A percentile compares a stretch with the other conserved stretches of the same genome.
Conservation (phyloP, 305 asterid genomes). For the Rubia tinctorum region DNA sequence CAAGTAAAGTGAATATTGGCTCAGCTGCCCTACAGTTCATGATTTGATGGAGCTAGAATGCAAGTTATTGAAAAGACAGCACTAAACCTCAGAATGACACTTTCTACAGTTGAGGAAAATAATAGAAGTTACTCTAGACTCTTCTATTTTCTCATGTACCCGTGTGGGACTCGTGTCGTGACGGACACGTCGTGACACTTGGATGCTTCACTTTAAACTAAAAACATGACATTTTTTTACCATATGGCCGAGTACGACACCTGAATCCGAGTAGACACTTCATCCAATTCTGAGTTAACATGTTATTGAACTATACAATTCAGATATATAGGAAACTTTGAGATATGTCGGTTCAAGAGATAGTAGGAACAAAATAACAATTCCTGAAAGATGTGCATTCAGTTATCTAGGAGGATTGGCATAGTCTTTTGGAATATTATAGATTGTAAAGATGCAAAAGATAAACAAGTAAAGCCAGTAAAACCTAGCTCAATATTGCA, state of each 20-base stretch:
- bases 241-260: not conserved
- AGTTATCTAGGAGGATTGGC: not conserved
- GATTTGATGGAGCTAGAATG: not conserved
- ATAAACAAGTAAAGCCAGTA: not conserved
- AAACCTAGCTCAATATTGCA: not conserved
- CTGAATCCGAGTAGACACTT: no score
- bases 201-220: not conserved
- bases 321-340: not conserved
- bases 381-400: not conserved
- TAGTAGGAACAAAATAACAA: not conserved
- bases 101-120: not conserved
- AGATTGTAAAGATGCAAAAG: constrained; percentile 4
- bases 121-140: not conserved
- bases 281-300: no score
- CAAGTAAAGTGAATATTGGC: not conserved
- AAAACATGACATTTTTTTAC: not conserved
- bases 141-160: not conserved
- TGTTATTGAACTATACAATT: not conserved
- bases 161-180: not conserved
- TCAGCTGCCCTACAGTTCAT: not conserved
- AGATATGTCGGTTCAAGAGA: not conserved
- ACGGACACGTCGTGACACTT: not conserved
- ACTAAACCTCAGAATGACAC: not conserved
- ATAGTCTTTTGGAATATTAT: not conserved
- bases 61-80: not conserved